A percentile compares a stretch with the other conserved stretches of the same genome.
phyloP scores from a whole-genome alignment of 176 grass and related monocot species.

The Cenchrus purpureus region DNA sequence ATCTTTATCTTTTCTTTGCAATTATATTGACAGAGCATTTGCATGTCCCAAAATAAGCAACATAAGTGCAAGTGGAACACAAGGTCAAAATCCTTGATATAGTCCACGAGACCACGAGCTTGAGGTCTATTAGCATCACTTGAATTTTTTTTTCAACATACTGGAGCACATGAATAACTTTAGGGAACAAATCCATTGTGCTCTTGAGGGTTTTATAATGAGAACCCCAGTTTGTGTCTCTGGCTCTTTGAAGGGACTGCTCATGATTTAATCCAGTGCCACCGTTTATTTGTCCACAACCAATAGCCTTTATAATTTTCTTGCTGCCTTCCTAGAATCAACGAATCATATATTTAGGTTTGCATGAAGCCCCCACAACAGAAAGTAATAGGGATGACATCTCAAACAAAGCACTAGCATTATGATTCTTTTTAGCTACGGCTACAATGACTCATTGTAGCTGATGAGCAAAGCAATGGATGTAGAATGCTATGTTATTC shows the following conservation, averaged over 20 bases:
- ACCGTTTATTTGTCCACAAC: background rate
- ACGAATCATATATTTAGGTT: constrained; percentile 8
- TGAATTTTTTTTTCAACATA: constrained; percentile 12
- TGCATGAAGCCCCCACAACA: constrained; percentile 3
- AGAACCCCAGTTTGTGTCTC: constrained; percentile 7
- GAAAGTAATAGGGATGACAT: background rate
- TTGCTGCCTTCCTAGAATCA: constrained; percentile 23
- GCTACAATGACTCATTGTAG: background rate
- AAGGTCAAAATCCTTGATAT: constrained; percentile 7
- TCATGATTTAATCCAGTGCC: constrained; percentile 22
- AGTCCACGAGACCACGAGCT: background rate
- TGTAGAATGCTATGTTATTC: background rate
- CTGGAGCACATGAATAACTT: constrained; percentile 11
- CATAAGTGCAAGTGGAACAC: constrained; percentile 21
- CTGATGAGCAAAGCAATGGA: constrained; percentile 2
- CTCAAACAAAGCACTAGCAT: constrained; percentile 29
- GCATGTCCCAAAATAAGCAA: background rate
- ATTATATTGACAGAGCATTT: too few relatives aligned
- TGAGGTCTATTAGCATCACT: background rate
- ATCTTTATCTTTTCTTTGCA: too few relatives aligned
- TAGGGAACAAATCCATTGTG: background rate
- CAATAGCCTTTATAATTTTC: background rate
- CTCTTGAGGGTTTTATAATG: constrained; percentile 2
- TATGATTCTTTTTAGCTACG: constrained; percentile 29
- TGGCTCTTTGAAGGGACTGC: background rate